Evolutionary conservation across 1,284 basidiomycete genomes (phyloP).

Genomic region (Sanguinoderma infundibulare): DNA sequence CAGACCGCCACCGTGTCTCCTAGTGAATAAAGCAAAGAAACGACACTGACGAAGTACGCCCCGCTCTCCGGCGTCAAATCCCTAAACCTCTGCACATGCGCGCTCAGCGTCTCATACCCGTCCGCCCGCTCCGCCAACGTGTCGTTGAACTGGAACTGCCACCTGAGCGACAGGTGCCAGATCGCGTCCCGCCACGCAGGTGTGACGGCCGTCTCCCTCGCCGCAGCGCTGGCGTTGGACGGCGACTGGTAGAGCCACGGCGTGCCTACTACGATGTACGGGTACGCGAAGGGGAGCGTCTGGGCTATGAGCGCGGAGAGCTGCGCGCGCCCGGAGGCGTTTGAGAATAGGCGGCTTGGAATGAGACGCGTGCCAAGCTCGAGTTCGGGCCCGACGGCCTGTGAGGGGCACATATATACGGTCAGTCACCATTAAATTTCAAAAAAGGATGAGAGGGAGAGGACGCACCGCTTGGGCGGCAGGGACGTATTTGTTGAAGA

Average conservation of each 20-base stretch:
- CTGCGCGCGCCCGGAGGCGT: slow-evolving; percentile 26
- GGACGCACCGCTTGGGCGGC: slow-evolving; percentile 32
- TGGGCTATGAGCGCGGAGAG: slow-evolving; percentile 33
- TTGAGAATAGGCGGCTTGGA: slow-evolving; percentile 34
- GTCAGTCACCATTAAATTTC: no score
- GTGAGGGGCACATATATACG: neutral
- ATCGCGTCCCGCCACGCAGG: slow-evolving; percentile 50
- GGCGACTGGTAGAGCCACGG: slow-evolving; percentile 45
- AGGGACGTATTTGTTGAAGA: slow-evolving; percentile 37
- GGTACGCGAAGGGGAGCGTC: slow-evolving; percentile 31
- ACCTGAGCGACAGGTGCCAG: slow-evolving; percentile 44
- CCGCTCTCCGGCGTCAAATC: slow-evolving; percentile 51
- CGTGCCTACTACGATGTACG: slow-evolving; percentile 40
- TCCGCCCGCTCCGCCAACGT: slow-evolving; percentile 41
- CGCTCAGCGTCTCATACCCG: slow-evolving; percentile 40
- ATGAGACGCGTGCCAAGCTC: slow-evolving; percentile 39
- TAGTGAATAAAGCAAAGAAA: neutral
- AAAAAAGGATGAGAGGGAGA: neutral
- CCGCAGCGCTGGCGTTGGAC: slow-evolving; percentile 37
- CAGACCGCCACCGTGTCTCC: neutral
- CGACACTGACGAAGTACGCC: slow-evolving; percentile 50
- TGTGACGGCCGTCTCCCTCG: slow-evolving; percentile 45
- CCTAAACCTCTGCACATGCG: slow-evolving; percentile 44
- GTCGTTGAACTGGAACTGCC: slow-evolving; percentile 43
- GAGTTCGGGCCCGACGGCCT: slow-evolving; percentile 36